Evolutionary conservation across 2,329 filamentous ascomycete species (phyloP), one percentile per base, ranked within the genome.

Genomic region (Hypoxylon sp.): DNA sequence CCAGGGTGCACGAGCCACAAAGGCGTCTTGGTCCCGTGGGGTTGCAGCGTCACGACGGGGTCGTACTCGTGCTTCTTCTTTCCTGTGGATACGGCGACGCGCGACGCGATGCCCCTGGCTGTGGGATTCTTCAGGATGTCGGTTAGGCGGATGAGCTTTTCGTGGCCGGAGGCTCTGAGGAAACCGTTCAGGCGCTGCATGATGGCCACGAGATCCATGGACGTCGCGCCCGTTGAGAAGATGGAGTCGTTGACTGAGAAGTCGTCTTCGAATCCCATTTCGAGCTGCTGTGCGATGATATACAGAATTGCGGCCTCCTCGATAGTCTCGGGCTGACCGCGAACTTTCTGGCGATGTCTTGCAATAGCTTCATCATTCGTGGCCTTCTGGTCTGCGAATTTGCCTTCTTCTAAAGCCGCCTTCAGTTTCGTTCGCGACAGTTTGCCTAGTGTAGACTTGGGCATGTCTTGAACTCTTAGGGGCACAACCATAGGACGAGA

Each of bases 1-100:
- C 80, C 80, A 0, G 80, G 79, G 55, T 82, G 80, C 1, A 83
- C 65, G 3, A 80, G 73, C 73, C 75, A 82, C 2, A 82, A 72
- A 0, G 81, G 80, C 1, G 73, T 76, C 58, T 78, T 80, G 36
- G 18, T 57, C 1, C 77, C 76, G 5, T 68, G 14, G 0, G 73
- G 24, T 2, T 70, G 73, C 0, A 85, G 61, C 0, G 73, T 68
- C 3, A 83, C 73, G 8, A 65, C 44, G 2, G 59, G 46, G 52
- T 64, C 53, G 61, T 61, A 61, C 22, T 55, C 50, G 28, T 59
- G 46, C 56, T 59, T 51, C 36, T 58, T 44, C 36, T 51, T 58
- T 11, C 55, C 55, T 2, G 55, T 44, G 46, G 46, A 50, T 4
- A 59, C 18, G 46, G 46, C 38, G 28, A 59, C 28, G 11, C 36